A percentile compares a stretch with the other conserved stretches of the same genome.
Evolutionary conservation across 192 early-diverging fungal genomes (phyloP).

Genomic region (Podila minutissima): DNA sequence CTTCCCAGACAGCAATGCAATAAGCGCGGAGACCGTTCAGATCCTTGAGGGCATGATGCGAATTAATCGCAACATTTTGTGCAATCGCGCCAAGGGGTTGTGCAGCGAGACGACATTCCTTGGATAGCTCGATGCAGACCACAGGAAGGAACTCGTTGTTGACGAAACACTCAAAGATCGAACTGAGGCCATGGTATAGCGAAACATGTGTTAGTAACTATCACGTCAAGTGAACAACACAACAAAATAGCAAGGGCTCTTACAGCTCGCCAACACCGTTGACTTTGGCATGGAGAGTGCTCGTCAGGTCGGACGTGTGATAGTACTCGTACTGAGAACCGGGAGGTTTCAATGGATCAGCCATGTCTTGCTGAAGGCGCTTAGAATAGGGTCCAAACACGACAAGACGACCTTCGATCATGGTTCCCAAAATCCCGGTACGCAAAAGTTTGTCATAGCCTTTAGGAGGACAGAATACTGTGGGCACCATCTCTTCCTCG

Average conservation of each 20-base stretch:
- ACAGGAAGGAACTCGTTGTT: slow-evolving; percentile 78
- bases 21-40: slow-evolving; percentile 69
- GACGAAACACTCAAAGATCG: slow-evolving; percentile 70
- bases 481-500: slow-evolving; percentile 49
- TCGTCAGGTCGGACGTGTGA: slow-evolving; percentile 35
- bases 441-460: slow-evolving; percentile 61
- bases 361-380: slow-evolving; percentile 61
- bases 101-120: slow-evolving; percentile 20
- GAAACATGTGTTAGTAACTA: slow-evolving; percentile 7
- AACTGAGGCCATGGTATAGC: slow-evolving; percentile 29
- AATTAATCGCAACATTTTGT: slow-evolving; percentile 49
- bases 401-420: slow-evolving; percentile 73
- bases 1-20: slow-evolving; percentile 64
- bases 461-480: slow-evolving; percentile 43
- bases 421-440: slow-evolving; percentile 74
- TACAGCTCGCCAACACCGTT: slow-evolving; percentile 53
- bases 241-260: not conserved
- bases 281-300: slow-evolving; percentile 30
- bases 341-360: slow-evolving; percentile 34
- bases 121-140: slow-evolving; percentile 60
- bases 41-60: slow-evolving; percentile 56
- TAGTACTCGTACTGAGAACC: slow-evolving; percentile 38
- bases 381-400: slow-evolving; percentile 80
- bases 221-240: not conserved
- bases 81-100: slow-evolving; percentile 27